phyloP scores from a whole-genome alignment of 352 stramenopile genomes.

The Pythium grandisporangium region DNA sequence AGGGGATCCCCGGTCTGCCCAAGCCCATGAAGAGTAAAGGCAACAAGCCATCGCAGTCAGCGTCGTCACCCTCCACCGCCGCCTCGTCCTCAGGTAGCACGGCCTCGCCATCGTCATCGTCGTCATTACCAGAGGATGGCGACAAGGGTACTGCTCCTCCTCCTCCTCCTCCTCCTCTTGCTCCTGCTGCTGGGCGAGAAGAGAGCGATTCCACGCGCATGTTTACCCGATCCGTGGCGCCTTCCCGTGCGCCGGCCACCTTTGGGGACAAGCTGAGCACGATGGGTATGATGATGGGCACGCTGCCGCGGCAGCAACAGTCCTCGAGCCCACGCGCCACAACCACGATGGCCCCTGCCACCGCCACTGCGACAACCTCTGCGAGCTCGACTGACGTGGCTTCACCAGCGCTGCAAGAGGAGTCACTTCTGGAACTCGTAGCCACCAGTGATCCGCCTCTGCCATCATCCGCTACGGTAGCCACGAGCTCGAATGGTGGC shows the following conservation, averaged over 20 bases:
- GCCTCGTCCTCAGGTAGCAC: background rate
- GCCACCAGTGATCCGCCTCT: constrained; percentile 3
- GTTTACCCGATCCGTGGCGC: constrained; percentile 2
- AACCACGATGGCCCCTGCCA: no score
- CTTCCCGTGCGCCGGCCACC: constrained; percentile 4
- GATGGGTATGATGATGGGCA: constrained; percentile 16
- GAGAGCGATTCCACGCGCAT: background rate
- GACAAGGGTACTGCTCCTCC: no score
- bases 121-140: no score
- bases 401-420: no score
- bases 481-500: no score
- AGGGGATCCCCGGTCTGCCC: constrained; percentile 15
- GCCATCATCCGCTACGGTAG: background rate
- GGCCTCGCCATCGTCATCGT: no score
- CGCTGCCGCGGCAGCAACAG: constrained; percentile 10
- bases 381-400: no score
- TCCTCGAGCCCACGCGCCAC: no score
- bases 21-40: no score
- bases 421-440: constrained; percentile 14
- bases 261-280: constrained; percentile 11
- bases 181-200: background rate
- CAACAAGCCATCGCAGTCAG: background rate
- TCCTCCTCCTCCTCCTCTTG: no score
- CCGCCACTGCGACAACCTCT: no score
- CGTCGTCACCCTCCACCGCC: background rate